Evolutionary conservation across 306 rosid species (phyloP).

Genomic region (Dryas alaskensis): DNA sequence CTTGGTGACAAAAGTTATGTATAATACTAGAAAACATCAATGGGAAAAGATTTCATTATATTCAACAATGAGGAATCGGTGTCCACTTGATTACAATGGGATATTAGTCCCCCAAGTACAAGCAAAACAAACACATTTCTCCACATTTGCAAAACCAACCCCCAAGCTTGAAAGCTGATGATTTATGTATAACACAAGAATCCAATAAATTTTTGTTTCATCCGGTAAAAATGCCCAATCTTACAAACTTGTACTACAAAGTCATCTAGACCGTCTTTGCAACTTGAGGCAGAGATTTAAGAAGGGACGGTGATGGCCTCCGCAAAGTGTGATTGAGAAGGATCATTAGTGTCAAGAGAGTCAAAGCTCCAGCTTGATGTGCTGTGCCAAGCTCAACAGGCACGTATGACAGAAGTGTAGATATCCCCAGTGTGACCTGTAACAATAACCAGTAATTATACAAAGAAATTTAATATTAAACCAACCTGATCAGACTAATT

Average conservation of each 20-base stretch:
- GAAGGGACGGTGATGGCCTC: conserved; percentile 58
- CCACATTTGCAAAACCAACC: neutral
- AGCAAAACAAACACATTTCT: neutral
- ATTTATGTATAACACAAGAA: neutral
- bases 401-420: conserved; percentile 75
- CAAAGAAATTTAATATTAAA: neutral
- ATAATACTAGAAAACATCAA: too few relatives aligned
- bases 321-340: conserved; percentile 73
- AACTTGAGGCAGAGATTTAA: conserved; percentile 70
- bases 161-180: neutral
- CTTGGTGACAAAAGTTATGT: too few relatives aligned
- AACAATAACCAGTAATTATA: neutral
- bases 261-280: conserved; percentile 41
- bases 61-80: too few relatives aligned
- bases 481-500: neutral
- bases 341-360: conserved; percentile 62
- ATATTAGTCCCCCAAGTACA: neutral
- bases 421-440: conserved; percentile 32
- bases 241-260: neutral
- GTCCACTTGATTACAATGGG: too few relatives aligned
- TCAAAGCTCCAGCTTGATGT: conserved; percentile 90
- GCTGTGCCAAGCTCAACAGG: conserved; percentile 83
- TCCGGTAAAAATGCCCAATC: neutral
- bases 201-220: neutral
- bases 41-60: too few relatives aligned